Percentiles rank a stretch among this genome's conserved stretches.
Evolutionary conservation across 163 green algal genomes (phyloP).

Genomic region (Scenedesmus sp.): DNA sequence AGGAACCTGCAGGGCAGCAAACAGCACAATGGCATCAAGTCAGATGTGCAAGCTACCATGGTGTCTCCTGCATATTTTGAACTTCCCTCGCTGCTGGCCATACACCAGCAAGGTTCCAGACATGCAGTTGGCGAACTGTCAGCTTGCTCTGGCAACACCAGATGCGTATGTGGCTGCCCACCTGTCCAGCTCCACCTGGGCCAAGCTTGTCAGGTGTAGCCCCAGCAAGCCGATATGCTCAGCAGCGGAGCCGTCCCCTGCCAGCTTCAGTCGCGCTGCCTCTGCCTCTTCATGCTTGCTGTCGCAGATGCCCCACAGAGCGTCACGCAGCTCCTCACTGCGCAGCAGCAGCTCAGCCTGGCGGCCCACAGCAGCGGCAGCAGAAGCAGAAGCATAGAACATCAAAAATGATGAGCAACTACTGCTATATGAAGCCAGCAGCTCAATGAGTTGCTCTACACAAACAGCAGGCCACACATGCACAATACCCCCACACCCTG

Average conservation of each 20-base stretch:
- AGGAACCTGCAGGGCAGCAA: slow-evolving; percentile 41
- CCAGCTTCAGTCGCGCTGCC: slow-evolving; percentile 61
- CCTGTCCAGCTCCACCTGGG: slow-evolving; percentile 51
- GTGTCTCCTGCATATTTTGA: too few species aligned
- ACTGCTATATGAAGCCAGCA: too few species aligned
- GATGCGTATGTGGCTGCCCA: background rate
- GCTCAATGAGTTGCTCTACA: too few species aligned
- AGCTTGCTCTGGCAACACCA: background rate
- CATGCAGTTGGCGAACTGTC: background rate
- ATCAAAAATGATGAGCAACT: background rate
- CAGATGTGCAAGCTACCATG: background rate
- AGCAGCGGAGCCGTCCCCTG: slow-evolving; percentile 61
- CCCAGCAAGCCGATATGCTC: slow-evolving; percentile 57
- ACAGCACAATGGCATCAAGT: background rate
- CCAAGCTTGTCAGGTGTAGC: slow-evolving; percentile 4
- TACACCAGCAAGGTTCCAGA: background rate
- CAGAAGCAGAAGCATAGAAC: background rate
- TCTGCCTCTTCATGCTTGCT: slow-evolving; percentile 71
- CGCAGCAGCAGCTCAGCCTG: slow-evolving; percentile 80
- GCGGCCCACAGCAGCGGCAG: background rate
- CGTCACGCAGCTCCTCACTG: slow-evolving; percentile 80
- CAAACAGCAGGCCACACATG: background rate
- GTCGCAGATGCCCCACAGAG: slow-evolving; percentile 82
- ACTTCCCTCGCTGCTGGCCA: too few species aligned
- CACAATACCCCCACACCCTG: background rate